Conservation (phyloP, 306 rosid genomes). For the Trifolium subterraneum region DNA sequence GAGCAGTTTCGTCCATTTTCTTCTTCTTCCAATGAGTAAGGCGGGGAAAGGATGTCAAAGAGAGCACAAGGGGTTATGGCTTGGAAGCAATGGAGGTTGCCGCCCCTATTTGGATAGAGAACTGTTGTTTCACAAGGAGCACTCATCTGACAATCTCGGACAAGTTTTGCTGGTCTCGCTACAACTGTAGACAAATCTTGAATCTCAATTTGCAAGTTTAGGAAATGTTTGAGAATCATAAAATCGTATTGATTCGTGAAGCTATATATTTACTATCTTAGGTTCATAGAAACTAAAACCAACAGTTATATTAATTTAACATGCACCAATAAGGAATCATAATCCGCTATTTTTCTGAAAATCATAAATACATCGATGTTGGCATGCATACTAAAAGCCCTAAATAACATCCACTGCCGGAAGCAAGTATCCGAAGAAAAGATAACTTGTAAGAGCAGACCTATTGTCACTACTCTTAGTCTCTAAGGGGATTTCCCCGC, state of each 20-base stretch:
- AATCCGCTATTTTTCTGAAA: constrained; percentile 6
- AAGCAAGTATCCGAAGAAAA: constrained; percentile 11
- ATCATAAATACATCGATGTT: neutral
- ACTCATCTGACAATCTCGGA: constrained; percentile 49
- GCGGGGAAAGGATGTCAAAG: constrained; percentile 56
- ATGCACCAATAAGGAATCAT: constrained; percentile 27
- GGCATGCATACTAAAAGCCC: neutral
- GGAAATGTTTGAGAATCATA: constrained; percentile 18
- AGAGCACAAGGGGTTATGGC: constrained; percentile 56
- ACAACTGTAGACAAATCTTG: constrained; percentile 18
- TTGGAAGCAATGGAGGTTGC: constrained; percentile 55
- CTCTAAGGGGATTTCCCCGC: neutral
- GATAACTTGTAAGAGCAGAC: neutral
- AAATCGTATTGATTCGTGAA: neutral
- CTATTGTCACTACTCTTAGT: neutral
- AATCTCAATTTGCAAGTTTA: constrained; percentile 10
- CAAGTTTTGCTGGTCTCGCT: constrained; percentile 52
- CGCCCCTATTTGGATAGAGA: constrained; percentile 53
- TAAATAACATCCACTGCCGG: constrained; percentile 18
- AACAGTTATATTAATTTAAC: neutral
- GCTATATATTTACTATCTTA: constrained; percentile 1
- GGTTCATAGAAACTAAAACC: neutral
- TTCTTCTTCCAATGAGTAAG: constrained; percentile 48
- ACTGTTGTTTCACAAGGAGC: constrained; percentile 50
- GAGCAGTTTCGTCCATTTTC: constrained; percentile 52